Evolutionary conservation across 495 filamentous ascomycete species (phyloP).

Genomic region (Penicillium nucicola): DNA sequence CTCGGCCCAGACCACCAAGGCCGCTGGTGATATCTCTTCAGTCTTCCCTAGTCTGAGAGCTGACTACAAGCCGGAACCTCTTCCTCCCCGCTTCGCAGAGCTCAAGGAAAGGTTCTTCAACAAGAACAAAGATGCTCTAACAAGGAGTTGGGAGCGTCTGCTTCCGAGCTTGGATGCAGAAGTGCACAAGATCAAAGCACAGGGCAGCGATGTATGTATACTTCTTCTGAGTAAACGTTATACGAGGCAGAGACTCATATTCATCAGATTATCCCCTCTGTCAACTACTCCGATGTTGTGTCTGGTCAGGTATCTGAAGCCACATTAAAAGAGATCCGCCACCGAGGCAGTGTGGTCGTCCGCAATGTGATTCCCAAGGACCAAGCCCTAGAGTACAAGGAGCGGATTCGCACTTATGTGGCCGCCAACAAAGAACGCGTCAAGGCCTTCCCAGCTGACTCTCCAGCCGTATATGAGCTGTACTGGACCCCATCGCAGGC

Average conservation of each 20-base stretch:
- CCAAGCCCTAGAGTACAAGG: conserved; percentile 51
- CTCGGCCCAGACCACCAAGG: conserved; percentile 38
- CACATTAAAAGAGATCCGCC: conserved; percentile 52
- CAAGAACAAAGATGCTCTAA: conserved; percentile 60
- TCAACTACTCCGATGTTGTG: conserved; percentile 54
- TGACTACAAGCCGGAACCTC: conserved; percentile 57
- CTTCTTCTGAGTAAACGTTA: not conserved
- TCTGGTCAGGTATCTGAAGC: conserved; percentile 40
- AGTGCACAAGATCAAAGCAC: conserved; percentile 40
- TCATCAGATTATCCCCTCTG: conserved; percentile 53
- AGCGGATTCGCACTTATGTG: conserved; percentile 56
- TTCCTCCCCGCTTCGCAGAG: conserved; percentile 71
- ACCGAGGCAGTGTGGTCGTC: conserved; percentile 62
- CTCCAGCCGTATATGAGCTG: conserved; percentile 79
- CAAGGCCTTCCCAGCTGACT: conserved; percentile 53
- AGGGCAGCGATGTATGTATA: conserved; percentile 48
- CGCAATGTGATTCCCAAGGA: conserved; percentile 58
- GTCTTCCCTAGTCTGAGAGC: conserved; percentile 76
- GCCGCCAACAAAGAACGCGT: conserved; percentile 48
- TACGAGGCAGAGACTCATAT: conserved; percentile 7
- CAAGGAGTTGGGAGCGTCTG: conserved; percentile 67
- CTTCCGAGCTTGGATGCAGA: conserved; percentile 55
- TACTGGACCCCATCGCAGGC: conserved; percentile 84
- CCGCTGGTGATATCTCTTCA: conserved; percentile 74
- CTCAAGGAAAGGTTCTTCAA: conserved; percentile 64